These are phyloP conservation scores for Termitomyces bulborhizus DNA, from an alignment of 768 basidiomycete species.

Conservation along the genomic window DNA sequence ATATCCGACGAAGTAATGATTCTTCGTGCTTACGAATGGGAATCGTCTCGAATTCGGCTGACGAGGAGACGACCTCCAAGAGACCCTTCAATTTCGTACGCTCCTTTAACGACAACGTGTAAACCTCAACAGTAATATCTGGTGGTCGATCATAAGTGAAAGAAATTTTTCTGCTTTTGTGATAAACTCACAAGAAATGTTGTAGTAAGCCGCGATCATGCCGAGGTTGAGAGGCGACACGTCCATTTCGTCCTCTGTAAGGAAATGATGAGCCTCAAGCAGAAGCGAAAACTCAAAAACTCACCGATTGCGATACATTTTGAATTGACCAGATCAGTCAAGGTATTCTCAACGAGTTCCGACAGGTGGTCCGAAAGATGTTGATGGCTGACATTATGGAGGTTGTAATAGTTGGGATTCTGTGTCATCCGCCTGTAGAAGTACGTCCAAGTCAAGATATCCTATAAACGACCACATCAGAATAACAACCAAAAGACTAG, in stretches of 20 bases:
- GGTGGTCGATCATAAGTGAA: conserved; percentile 9
- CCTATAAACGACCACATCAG: conserved; percentile 33
- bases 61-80: conserved; percentile 94
- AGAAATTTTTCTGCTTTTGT: not conserved
- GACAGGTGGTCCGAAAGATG: conserved; percentile 95
- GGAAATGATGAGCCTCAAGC: not conserved
- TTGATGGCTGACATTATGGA: conserved; percentile 93
- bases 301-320: conserved; percentile 90
- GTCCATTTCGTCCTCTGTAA: conserved; percentile 87
- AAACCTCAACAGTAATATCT: conserved; percentile 97
- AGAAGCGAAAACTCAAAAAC: conserved; percentile 9
- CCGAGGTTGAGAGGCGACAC: conserved; percentile 88
- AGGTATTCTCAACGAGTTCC: conserved; percentile 89
- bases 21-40: conserved; percentile 96
- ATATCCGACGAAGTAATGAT: conserved; percentile 75
- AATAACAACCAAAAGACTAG: not conserved
- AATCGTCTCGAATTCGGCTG: conserved; percentile 91
- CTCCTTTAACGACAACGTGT: conserved; percentile 91
- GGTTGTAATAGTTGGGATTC: conserved; percentile 93
- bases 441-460: conserved; percentile 98
- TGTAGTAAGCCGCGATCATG: conserved; percentile 98
- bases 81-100: conserved; percentile 95
- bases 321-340: conserved; percentile 87
- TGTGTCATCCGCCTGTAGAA: conserved; percentile 97
- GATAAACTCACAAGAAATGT: conserved; percentile 69